These are phyloP conservation scores for Abortiporus biennis DNA, from an alignment of 1,284 basidiomycete species.

Conservation along the genomic window DNA sequence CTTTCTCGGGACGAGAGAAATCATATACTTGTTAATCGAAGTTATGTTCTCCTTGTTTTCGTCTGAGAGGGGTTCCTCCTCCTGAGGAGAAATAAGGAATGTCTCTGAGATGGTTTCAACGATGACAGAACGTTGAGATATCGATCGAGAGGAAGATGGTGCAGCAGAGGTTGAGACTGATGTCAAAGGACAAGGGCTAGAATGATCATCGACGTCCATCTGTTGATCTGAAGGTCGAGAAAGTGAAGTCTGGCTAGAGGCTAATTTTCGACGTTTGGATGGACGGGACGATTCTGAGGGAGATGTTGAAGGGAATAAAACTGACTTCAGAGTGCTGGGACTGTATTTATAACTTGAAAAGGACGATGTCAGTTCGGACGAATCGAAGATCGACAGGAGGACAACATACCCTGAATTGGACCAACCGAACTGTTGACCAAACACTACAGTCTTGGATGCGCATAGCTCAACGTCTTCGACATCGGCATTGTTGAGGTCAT, in stretches of 20 bases:
- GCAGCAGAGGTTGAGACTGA: conserved; percentile 1
- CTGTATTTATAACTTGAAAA: conserved; percentile 52
- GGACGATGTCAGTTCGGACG: not conserved
- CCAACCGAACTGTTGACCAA: conserved; percentile 15
- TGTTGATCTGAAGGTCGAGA: too few relatives aligned
- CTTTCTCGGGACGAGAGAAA: conserved; percentile 14
- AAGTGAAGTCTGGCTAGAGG: too few relatives aligned
- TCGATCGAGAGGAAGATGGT: conserved; percentile 1
- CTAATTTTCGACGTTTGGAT: too few relatives aligned
- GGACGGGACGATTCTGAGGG: conserved; percentile 11
- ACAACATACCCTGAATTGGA: conserved; percentile 19
- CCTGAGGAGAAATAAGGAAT: conserved; percentile 24
- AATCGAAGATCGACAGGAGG: not conserved
- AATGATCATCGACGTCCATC: conserved; percentile 11
- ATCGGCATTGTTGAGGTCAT: conserved; percentile 6
- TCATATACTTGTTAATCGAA: too few relatives aligned
- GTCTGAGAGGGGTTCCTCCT: conserved; percentile 10
- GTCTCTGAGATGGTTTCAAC: conserved; percentile 26
- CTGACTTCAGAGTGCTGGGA: conserved; percentile 35
- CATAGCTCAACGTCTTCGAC: conserved; percentile 23
- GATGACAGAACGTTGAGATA: conserved; percentile 19
- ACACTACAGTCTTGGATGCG: conserved; percentile 24
- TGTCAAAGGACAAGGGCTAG: too few relatives aligned
- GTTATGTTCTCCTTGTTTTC: conserved; percentile 23
- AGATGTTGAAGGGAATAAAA: conserved; percentile 35